Evolutionary conservation across 768 basidiomycete genomes (phyloP), one percentile per base, ranked within the genome.

Genomic region (Holtermannia corniformis): DNA sequence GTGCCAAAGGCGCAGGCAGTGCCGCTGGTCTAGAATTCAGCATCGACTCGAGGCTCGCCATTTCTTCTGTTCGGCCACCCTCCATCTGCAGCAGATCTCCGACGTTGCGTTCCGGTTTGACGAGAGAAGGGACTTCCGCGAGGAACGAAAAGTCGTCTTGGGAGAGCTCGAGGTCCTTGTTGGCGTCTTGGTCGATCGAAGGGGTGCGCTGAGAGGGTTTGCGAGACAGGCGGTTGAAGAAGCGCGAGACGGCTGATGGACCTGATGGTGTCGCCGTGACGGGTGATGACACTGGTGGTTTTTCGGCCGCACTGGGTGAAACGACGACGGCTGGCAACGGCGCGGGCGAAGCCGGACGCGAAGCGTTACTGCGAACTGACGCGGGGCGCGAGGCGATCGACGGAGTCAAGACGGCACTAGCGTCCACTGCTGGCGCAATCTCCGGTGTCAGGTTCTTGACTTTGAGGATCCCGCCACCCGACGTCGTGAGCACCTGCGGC

Each of bases 101-200:
- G 80, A 80, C 53, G 14, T 60, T 65, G 19, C 41, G 25, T 21
- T 61, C 67, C 4, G 50, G 52, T 4, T 43, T 24, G 12, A 57
- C 24, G 27, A 71, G 44, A 1, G 70, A 61, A 0, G 70, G 70
- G 3, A 74, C 70, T 51, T 74, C 67, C 19, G 57, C 60, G 19
- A 93, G 76, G 65, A 85, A 91, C 58, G 87, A 84, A 24, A 93
- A 76, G 67, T 93, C 90, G 53, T 86, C 82, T 1, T 80, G 76
- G 14, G 86, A 86, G 16, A 92, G 76, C 12, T 86, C 79, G 27
- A 91, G 68, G 25, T 84, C 81, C 47, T 77, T 78, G 76, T 75
- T 26, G 74, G 72, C 49, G 60, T 77, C 45, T 25, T 28, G 27
- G 19, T 53, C 20, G 74, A 52, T 23, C 11, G 55, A 49, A 1